Evolutionary conservation across 345 rosid genomes (phyloP), one percentile per base, ranked within the genome.

Genomic region (Lagerstroemia speciosa): DNA sequence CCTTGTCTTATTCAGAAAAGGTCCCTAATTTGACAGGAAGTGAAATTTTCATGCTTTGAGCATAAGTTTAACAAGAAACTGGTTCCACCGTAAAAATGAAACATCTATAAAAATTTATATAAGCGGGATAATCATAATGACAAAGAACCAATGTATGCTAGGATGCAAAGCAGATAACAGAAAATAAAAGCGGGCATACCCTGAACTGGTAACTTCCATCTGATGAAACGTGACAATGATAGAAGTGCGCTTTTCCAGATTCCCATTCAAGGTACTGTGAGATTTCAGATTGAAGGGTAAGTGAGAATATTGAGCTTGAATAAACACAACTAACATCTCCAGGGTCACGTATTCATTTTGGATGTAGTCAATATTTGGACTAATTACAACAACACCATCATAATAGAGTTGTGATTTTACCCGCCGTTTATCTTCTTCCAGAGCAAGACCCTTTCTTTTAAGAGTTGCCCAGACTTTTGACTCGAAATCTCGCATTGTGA

Each of bases 401-500:
- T 30, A 30, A 20, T 0, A 15, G 34, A 58, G 2, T 30, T n/a
- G 10, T 55, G 63, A 27, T 7, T 16, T 15, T 62, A 83, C 88
- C 83, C 63, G 71, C 37, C 67, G 16, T 27, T 89, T 81, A 24
- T 84, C 75, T 22, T 71, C 58, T 43, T 40, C 64, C 14, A 43
- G 31, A 19, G 80, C 50, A 67, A 26, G 22, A 5, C 24, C 55
- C 14, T 14, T 12, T 3, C 24, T 27, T 53, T 72, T 65, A 0
- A 64, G 40, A 16, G 19, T 17, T 1, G 73, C 20, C 90, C 93
- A 91, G 62, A 87, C 77, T 32, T 66, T 46, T 19, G 24, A 27
- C 80, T 91, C 97, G 64, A 82, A 89, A 17, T 50, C 70, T 14
- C 27, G 43, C 89, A 91, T 86, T 3, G 71, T 57, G 62, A 86